A percentile compares a stretch with the other conserved stretches of the same genome.
Conservation (phyloP, 2,329 filamentous ascomycete species). For the Claviceps maximensis region DNA sequence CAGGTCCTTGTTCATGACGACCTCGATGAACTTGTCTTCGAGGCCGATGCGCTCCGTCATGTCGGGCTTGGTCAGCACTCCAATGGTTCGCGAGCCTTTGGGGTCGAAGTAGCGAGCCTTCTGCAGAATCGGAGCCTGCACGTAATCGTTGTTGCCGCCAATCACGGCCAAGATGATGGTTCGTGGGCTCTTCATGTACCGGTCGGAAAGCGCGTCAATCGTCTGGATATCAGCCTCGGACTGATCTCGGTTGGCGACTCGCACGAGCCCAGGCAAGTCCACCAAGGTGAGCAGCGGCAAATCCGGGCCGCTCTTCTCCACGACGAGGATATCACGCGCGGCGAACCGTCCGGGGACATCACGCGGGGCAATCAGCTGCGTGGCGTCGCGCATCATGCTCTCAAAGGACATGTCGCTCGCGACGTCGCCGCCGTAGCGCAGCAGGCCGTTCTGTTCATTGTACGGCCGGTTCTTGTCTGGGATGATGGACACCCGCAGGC, state of each 20-base stretch:
- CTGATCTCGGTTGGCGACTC: constrained; percentile 39
- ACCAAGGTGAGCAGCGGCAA: constrained; percentile 48
- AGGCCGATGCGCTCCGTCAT: constrained; percentile 39
- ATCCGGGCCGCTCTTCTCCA: constrained; percentile 45
- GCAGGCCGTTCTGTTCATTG: constrained; percentile 32
- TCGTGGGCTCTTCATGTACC: constrained; percentile 41
- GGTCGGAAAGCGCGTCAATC: constrained; percentile 36
- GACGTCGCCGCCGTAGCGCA: constrained; percentile 34
- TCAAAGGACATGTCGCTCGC: constrained; percentile 33
- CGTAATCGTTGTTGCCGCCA: constrained; percentile 41
- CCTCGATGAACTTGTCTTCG: constrained; percentile 40
- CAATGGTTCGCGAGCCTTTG: constrained; percentile 34
- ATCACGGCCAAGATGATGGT: constrained; percentile 44
- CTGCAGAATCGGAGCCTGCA: constrained; percentile 36
- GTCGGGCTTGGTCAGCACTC: constrained; percentile 39
- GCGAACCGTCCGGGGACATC: constrained; percentile 38
- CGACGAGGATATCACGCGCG: constrained; percentile 39
- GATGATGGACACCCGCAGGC: constrained; percentile 39
- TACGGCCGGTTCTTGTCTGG: constrained; percentile 35
- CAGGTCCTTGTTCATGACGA: constrained; percentile 35
- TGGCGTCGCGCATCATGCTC: constrained; percentile 35
- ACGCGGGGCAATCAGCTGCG: constrained; percentile 36
- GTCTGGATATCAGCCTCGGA: constrained; percentile 38
- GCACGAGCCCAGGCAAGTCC: constrained; percentile 46
- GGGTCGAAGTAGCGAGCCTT: constrained; percentile 39